Evolutionary conservation across 768 basidiomycete species (phyloP), one percentile per base, ranked within the genome.

Genomic region (Kwoniella heveanensis): DNA sequence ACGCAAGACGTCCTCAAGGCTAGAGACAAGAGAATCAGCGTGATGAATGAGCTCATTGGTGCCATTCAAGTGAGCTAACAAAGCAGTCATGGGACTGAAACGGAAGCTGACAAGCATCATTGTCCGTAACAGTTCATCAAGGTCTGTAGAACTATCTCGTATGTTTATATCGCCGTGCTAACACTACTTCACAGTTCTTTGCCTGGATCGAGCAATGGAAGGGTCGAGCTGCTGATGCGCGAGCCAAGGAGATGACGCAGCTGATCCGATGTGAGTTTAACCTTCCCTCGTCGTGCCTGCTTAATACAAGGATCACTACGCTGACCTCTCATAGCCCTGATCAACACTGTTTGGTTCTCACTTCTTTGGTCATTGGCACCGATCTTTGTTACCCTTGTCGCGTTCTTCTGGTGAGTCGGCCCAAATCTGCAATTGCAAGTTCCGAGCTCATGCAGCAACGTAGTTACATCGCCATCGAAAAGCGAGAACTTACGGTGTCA

Each of bases 161-260:
- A n/a, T n/a, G n/a, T n/a, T n/a, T n/a, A n/a, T n/a, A n/a, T n/a
- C n/a, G 21, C 8, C 50, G n/a, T 10, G 26, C 56, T 64, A 30
- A 39, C 32, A 32, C 17, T 55, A 21, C 39, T 21, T 60, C 86
- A 90, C 77, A 44, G 39, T 90, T 90, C 82, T 90, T 90, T 65
- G 89, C 89, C 0, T 90, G 89, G 84, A 88, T 90, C 68, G 84
- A 87, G 46, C 81, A 85, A 13, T 91, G 91, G 90, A 88, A 86
- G 19, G 70, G 79, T 55, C 83, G 83, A 50, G 84, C 85, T 9
- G 79, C 82, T 27, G 77, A 83, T 8, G 82, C 86, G 0, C 82
- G 89, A 68, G 85, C 88, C 67, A 80, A 76, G 2, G 90, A 91
- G 74, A 82, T 91, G 56, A 80, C 80, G 57, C 88, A 88, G 86